These are phyloP conservation scores for Fragaria nilgerrensis DNA, from an alignment of 306 rosid genomes.

Conservation along the genomic window DNA sequence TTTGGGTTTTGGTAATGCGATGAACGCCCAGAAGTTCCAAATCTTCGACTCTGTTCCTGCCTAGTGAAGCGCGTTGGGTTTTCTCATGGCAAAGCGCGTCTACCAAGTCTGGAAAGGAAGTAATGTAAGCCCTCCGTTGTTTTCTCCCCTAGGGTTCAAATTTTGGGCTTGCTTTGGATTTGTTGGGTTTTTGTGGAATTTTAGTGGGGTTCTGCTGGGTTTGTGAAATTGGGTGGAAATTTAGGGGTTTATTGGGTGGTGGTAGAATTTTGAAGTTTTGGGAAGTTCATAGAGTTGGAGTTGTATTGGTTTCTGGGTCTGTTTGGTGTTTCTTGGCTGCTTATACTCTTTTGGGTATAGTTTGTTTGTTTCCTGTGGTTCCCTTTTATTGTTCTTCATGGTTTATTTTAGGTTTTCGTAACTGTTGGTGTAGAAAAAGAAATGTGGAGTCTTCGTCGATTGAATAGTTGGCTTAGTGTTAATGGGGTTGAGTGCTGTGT, in stretches of 20 bases:
- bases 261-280: constrained; percentile 7
- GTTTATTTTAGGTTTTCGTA: neutral
- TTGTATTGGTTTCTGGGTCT: neutral
- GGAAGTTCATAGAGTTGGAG: constrained; percentile 4
- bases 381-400: neutral
- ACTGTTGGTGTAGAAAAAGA: neutral
- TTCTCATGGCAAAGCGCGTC: constrained; percentile 86
- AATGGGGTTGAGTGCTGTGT: neutral
- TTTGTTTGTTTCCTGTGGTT: neutral
- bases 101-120: constrained; percentile 93
- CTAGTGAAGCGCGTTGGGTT: constrained; percentile 26
- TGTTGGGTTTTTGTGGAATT: constrained; percentile 16
- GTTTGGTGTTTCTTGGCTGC: neutral
- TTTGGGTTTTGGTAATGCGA: constrained; percentile 24
- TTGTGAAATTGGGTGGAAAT: constrained; percentile 3
- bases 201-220: constrained; percentile 26
- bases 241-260: too few species aligned
- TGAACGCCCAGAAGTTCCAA: constrained; percentile 44
- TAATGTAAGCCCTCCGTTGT: constrained; percentile 53
- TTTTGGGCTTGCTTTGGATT: constrained; percentile 34
- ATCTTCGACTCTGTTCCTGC: constrained; percentile 35
- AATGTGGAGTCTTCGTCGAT: neutral
- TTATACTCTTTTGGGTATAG: neutral
- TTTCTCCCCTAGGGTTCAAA: constrained; percentile 8
- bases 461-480: neutral